Base-by-base conservation (phyloP, 306 rosid genomes). In the Heteromeles arbutifolia region DNA sequence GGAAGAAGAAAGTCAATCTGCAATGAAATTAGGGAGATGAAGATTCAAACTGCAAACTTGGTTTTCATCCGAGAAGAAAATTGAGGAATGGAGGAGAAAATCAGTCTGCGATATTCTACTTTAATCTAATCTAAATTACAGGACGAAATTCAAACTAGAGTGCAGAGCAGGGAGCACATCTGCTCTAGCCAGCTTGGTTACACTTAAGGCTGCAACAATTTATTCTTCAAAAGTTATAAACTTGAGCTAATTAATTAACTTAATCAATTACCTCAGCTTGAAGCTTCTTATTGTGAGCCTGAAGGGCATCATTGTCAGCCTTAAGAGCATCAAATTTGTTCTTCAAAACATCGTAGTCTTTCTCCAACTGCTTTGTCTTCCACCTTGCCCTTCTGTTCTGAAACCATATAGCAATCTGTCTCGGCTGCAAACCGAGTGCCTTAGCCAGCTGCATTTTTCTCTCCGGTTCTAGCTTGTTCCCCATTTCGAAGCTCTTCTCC, bases 351-450 rank as follows among this genome's bases (percentile, higher is more conserved):
- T 94, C 90, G 22, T 88, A 94, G 37, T 94, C 97, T 75, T 85
- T 94, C 75, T 94, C 97, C 70, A 94, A 83, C 7, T 91, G 93
- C 83, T 94, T 94, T 10, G 98, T 91, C 80, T 94, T 94, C 98
- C 97, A 94, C 74, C 98, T 86, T 7, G 98, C 98, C 37, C 98
- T 87, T 34, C 98, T 84, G 45, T 94, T 94, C 86, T 94, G 98
- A 41, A 94, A 94, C 98, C 98, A 94, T 14, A 94, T 94, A 26
- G 98, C 96, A 28, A 94, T 73, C 77, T 94, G 98, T 45, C 98
- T 85, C 1, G 97, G 98, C 75, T 92, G 98, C 41, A 94, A 74
- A 19, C 95, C 93, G 65, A 94, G 54, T 4, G 93, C 93, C 81
- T 88, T 94, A 1, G 98, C 95, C 4, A 94, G 86, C 71, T 94